phyloP scores from a whole-genome alignment of 2,329 filamentous ascomycete species.

The Basipetospora chlamydospora region DNA sequence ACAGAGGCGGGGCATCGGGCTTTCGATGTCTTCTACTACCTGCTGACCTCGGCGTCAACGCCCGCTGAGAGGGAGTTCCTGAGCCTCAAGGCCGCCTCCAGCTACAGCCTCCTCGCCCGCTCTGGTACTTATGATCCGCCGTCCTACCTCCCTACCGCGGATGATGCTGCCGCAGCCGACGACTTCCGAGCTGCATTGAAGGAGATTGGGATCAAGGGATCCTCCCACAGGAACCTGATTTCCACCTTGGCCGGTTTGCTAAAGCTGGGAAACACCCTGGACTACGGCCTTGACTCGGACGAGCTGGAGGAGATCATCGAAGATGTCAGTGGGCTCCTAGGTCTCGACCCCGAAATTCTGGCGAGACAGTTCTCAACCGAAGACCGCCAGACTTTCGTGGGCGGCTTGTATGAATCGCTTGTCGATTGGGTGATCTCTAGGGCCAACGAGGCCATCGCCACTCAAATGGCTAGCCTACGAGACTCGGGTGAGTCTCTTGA shows the following conservation, averaged over 20 bases:
- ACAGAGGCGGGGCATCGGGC: slow-evolving; percentile 70
- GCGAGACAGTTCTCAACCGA: slow-evolving; percentile 66
- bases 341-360: slow-evolving; percentile 74
- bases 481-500: slow-evolving; percentile 55
- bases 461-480: slow-evolving; percentile 53
- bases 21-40: slow-evolving; percentile 96
- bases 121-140: slow-evolving; percentile 80
- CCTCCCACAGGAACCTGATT: slow-evolving; percentile 66
- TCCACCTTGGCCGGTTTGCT: slow-evolving; percentile 74
- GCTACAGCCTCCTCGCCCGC: slow-evolving; percentile 64
- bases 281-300: slow-evolving; percentile 73
- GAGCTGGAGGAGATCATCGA: slow-evolving; percentile 75
- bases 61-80: slow-evolving; percentile 81
- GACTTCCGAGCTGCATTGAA: slow-evolving; percentile 82
- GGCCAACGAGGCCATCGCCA: slow-evolving; percentile 71
- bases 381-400: slow-evolving; percentile 70
- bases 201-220: slow-evolving; percentile 85
- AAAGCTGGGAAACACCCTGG: slow-evolving; percentile 82
- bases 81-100: slow-evolving; percentile 59
- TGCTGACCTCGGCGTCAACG: slow-evolving; percentile 82
- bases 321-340: slow-evolving; percentile 74
- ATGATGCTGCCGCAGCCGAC: slow-evolving; percentile 84
- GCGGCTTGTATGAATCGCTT: slow-evolving; percentile 79
- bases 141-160: slow-evolving; percentile 77
- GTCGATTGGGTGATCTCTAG: slow-evolving; percentile 90